Base-by-base conservation (phyloP, 2,329 filamentous ascomycete species). In the Fusarium robinianum region DNA sequence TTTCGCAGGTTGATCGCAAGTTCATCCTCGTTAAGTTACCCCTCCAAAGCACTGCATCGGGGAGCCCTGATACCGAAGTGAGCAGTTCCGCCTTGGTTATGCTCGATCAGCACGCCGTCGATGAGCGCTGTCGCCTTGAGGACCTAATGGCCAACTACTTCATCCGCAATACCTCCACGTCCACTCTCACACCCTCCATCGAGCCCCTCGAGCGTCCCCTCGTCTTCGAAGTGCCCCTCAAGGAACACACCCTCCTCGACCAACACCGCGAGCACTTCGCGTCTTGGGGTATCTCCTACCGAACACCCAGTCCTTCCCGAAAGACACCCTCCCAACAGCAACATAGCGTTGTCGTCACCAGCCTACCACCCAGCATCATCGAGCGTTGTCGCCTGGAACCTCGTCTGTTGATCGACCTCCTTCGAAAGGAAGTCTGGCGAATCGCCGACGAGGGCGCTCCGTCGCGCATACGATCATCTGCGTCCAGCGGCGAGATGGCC, bases 61-160 rank as follows among this genome's bases (percentile, higher is more conserved):
- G 11, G 8, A 34, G 27, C 3, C 15, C 17, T 15, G 6, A 12
- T 4, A 9, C 11, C 1, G 31, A 33, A 5, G 46, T 39, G 10
- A 21, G 36, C 6, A 45, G 39, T 76, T 29, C 72, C 87, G 22
- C 83, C 2, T 70, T 97, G 5, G 76, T 95, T 1, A 73, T 96
- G 25, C 77, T 96, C 5, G 94, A 99, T 61, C 94, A 99, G 62
- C 94, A 99, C 63, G 94, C 94, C 1, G 94, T 91, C 3, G 92
- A 96, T 63, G 94, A 99, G 70, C 80, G 94, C 31, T 83, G 87
- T 51, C 83, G 84, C 2, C 79, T 97, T 1, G 94, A 99, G 63
- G 64, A 67, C 0, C 74, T 99, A 1, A 82, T 95, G 63, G 56
- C 57, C 1, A 55, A 53, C 5, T 83, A 81, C 41, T 82, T 83